Percentiles rank a stretch among this genome's conserved stretches.
These are phyloP conservation scores for Pythium periplocum DNA, from an alignment of 352 stramenopile genomes.

Conservation along the genomic window DNA sequence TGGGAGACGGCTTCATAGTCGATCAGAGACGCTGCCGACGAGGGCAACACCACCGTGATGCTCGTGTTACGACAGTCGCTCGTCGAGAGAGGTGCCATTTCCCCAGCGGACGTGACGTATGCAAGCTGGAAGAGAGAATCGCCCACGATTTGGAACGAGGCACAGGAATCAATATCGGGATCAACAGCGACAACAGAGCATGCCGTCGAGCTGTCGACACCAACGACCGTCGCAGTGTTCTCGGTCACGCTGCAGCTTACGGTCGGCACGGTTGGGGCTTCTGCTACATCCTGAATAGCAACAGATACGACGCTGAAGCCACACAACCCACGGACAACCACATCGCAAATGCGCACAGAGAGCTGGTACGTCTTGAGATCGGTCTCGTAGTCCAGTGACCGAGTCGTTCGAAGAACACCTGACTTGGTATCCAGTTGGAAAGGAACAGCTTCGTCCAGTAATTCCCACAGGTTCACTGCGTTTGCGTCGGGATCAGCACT, in stretches of 20 bases:
- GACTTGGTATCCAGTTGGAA: slow-evolving; percentile 14
- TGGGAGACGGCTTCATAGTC: slow-evolving; percentile 34
- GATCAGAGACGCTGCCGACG: slow-evolving; percentile 1
- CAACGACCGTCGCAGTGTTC: slow-evolving; percentile 30
- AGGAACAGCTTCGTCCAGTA: slow-evolving; percentile 17
- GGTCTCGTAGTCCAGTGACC: slow-evolving; percentile 39
- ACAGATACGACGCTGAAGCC: slow-evolving; percentile 29
- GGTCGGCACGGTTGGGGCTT: slow-evolving; percentile 24
- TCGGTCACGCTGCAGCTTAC: slow-evolving; percentile 36
- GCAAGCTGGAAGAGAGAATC: slow-evolving; percentile 9
- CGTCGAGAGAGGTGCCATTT: slow-evolving; percentile 3
- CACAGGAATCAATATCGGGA: slow-evolving; percentile 34
- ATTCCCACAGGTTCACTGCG: slow-evolving; percentile 19
- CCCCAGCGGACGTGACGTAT: slow-evolving; percentile 8
- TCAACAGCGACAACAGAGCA: slow-evolving; percentile 38
- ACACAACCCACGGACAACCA: slow-evolving; percentile 22
- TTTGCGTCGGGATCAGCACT: slow-evolving; percentile 33
- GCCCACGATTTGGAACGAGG: slow-evolving; percentile 33
- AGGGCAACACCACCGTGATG: slow-evolving; percentile 13
- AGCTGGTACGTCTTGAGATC: slow-evolving; percentile 27
- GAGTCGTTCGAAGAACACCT: slow-evolving; percentile 30
- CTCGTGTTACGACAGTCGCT: slow-evolving; percentile 10
- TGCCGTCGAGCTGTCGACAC: slow-evolving; percentile 4
- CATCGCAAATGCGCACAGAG: slow-evolving; percentile 44
- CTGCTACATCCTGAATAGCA: slow-evolving; percentile 24